These are phyloP conservation scores for Inga leiocalycina DNA, from an alignment of 306 rosid genomes.

Conservation along the genomic window DNA sequence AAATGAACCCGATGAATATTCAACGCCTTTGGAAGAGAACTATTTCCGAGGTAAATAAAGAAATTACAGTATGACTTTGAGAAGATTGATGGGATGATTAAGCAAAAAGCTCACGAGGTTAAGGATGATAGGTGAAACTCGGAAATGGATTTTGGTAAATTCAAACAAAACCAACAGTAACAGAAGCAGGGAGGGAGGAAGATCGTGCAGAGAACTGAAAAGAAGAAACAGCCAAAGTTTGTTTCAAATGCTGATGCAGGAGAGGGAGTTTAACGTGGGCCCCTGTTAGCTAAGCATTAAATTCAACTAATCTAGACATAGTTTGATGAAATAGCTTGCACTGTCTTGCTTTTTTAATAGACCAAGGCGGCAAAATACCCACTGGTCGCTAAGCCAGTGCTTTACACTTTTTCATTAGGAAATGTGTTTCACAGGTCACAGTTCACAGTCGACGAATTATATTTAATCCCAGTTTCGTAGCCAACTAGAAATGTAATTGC, in stretches of 20 bases:
- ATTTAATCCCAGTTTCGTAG: not conserved
- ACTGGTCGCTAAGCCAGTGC: not conserved
- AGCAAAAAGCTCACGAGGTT: not conserved
- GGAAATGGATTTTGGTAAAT: conserved; percentile 17
- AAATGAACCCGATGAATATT: not conserved
- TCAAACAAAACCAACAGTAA: not conserved
- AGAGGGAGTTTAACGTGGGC: not conserved
- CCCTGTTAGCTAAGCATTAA: not conserved
- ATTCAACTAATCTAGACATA: not conserved
- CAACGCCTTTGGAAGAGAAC: conserved; percentile 7
- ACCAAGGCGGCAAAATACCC: not conserved
- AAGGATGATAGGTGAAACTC: conserved; percentile 23
- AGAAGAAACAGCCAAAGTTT: not conserved
- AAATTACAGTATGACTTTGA: not conserved
- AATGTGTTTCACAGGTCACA: not conserved
- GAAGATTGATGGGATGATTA: not conserved
- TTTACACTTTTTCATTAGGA: not conserved
- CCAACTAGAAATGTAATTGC: not conserved
- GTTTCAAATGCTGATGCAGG: not conserved
- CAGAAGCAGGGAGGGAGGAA: not conserved
- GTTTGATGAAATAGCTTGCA: not conserved
- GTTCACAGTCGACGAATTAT: not conserved
- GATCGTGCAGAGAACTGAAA: not conserved
- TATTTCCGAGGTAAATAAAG: not conserved
- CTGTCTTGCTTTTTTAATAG: not conserved